Evolutionary conservation across 75 land plant species (phyloP).

Genomic region (Pinus tabuliformis): DNA sequence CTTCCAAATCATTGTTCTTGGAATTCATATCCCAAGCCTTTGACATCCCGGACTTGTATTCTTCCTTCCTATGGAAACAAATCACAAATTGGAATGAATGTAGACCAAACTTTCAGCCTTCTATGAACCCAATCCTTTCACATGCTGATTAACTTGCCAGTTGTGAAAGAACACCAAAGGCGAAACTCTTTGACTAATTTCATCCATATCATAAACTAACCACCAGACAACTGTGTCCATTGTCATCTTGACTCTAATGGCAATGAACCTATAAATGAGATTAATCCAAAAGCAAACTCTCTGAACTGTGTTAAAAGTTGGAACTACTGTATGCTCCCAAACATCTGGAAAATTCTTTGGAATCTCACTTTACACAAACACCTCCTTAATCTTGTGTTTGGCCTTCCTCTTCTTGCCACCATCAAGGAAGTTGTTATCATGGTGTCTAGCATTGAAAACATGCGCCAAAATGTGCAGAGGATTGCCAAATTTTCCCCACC

Average conservation of each 20-base stretch:
- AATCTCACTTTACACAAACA: background rate
- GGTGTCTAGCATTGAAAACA: no score
- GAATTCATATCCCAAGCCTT: no score
- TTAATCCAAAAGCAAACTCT: background rate
- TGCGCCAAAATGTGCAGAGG: no score
- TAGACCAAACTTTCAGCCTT: no score
- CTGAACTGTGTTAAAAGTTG: background rate
- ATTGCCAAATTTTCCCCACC: no score
- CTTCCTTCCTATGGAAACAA: no score
- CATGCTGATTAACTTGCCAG: background rate
- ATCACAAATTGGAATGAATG: background rate
- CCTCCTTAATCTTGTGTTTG: background rate
- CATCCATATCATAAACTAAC: background rate
- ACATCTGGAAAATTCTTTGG: background rate
- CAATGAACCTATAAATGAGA: background rate
- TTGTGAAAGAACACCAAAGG: background rate
- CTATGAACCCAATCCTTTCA: background rate
- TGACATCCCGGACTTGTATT: no score
- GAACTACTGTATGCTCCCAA: background rate
- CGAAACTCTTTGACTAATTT: background rate
- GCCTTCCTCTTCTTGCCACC: background rate
- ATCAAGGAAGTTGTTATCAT: no score
- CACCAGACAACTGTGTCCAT: no score
- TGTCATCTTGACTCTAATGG: no score
- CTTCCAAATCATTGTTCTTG: no score